Evolutionary conservation across 192 early-diverging fungal genomes (phyloP), one percentile per base, ranked within the genome.

Genomic region (Linnemannia hyalina): DNA sequence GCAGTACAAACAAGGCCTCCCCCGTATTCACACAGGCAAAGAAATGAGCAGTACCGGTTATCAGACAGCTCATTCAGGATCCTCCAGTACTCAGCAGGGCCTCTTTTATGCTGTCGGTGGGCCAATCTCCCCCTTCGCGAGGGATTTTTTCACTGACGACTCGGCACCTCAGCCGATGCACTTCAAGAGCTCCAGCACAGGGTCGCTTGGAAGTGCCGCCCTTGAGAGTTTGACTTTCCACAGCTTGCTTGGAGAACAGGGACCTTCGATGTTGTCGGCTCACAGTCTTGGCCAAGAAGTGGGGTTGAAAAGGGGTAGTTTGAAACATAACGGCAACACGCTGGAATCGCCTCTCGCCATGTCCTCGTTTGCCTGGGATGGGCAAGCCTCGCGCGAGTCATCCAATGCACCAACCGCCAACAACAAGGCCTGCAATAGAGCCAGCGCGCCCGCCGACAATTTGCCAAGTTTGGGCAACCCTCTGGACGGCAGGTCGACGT

Each of bases 101-200:
- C 7, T 38, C 20, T 6, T 52, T 38, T 42, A 32, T 70, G 18
- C 68, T 60, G 36, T 68, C 11, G 29, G 42, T 18, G 54, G 65
- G 32, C 73, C 73, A 22, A 71, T 46, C 4, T 76, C 75, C 22
- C 75, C 81, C 20, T 73, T 82, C 41, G 81, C 75, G 7, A 52
- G 22, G 38, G 55, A 68, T 1, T 52, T 75, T 23, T 35, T 63
- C 32, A 38, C 23, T n/a, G 76, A 78, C 47, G 76, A 68, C 42
- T 23, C 81, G 16, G 29, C 22, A 10, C 73, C 42, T 13, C 72
- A 57, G n/a, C 52, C 70, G 3, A 26, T 80, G 26, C 78, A 85
- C 73, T 80, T 74, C 74, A 85, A 85, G 70, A 80, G 83, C 78
- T 75, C 78, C 2, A 78, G 75, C 49, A 74, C 82, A 32, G 82